phyloP scores from a whole-genome alignment of 169 alveolate species.

The Eimeria brunetti region DNA sequence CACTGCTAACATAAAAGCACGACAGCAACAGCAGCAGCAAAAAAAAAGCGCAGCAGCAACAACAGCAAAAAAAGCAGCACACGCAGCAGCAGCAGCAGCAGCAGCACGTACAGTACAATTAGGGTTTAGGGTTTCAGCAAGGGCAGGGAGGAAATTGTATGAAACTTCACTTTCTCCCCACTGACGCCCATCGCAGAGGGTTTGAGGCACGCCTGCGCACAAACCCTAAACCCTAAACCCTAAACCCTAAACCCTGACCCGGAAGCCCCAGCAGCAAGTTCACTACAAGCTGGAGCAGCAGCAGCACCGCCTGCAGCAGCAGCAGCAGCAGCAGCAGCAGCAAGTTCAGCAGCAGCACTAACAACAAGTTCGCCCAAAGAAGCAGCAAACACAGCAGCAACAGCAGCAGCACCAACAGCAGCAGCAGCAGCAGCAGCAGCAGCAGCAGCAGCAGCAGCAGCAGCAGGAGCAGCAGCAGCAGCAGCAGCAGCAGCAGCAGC shows the following conservation, averaged over 20 bases:
- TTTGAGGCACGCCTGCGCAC: constrained; percentile 27
- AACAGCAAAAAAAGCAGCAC: no score
- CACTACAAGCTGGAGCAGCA: background rate
- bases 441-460: constrained; percentile 12
- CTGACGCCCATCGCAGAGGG: constrained; percentile 52
- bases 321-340: background rate
- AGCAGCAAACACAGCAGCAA: no score
- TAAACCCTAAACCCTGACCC: background rate
- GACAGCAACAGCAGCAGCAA: constrained; percentile 22
- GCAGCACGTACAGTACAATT: constrained; percentile 4
- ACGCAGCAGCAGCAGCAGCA: no score
- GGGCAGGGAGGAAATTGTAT: constrained; percentile 18
- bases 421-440: constrained; percentile 1
- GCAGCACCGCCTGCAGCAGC: constrained; percentile 7
- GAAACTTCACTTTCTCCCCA: background rate
- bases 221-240: constrained; percentile 20
- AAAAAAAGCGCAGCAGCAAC: no score
- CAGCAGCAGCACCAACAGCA: background rate
- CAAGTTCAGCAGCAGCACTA: background rate
- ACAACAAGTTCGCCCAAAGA: no score
- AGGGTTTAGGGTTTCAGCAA: background rate
- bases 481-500: constrained; percentile 21
- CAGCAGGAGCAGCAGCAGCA: constrained; percentile 3
- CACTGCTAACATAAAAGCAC: background rate
- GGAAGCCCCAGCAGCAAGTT: no score